Evolutionary conservation across 164 flowering plant species (phyloP).

Genomic region (Magnolia officinalis): DNA sequence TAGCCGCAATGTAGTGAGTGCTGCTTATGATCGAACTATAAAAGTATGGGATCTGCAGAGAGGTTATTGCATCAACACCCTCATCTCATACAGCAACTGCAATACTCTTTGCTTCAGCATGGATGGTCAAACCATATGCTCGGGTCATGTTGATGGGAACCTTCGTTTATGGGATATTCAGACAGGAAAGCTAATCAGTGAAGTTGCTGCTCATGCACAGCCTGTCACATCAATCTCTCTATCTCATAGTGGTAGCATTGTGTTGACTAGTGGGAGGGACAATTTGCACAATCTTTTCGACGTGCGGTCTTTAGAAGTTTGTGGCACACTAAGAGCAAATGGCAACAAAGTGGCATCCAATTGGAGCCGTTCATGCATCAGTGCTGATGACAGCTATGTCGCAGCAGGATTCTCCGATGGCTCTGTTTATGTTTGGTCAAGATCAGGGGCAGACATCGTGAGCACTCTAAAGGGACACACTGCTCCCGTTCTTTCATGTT

Average conservation of each 20-base stretch:
- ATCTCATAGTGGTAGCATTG: constrained; percentile 62
- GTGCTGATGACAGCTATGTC: constrained; percentile 81
- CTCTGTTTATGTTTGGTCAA: constrained; percentile 78
- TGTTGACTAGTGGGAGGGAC: constrained; percentile 90
- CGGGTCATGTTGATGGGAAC: constrained; percentile 94
- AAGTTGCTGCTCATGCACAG: constrained; percentile 84
- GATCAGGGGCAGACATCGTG: constrained; percentile 54
- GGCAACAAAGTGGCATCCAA: constrained; percentile 81
- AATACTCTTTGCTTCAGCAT: constrained; percentile 77
- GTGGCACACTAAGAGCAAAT: constrained; percentile 65
- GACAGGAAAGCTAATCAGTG: constrained; percentile 71
- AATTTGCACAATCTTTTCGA: constrained; percentile 87
- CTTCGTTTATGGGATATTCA: constrained; percentile 84
- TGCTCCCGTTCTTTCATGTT: constrained; percentile 72
- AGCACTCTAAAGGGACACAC: constrained; percentile 68
- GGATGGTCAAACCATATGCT: constrained; percentile 82
- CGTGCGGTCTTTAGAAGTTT: constrained; percentile 73
- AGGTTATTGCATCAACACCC: constrained; percentile 82
- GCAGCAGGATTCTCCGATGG: constrained; percentile 93
- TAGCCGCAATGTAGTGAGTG: constrained; percentile 66
- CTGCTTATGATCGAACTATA: constrained; percentile 92
- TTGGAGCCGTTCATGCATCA: constrained; percentile 94
- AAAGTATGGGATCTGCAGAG: constrained; percentile 88
- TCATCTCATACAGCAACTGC: constrained; percentile 79
- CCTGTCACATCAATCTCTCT: constrained; percentile 73